Conservation (phyloP, 2,329 filamentous ascomycete genomes). For the Parastagonospora nodorum region DNA sequence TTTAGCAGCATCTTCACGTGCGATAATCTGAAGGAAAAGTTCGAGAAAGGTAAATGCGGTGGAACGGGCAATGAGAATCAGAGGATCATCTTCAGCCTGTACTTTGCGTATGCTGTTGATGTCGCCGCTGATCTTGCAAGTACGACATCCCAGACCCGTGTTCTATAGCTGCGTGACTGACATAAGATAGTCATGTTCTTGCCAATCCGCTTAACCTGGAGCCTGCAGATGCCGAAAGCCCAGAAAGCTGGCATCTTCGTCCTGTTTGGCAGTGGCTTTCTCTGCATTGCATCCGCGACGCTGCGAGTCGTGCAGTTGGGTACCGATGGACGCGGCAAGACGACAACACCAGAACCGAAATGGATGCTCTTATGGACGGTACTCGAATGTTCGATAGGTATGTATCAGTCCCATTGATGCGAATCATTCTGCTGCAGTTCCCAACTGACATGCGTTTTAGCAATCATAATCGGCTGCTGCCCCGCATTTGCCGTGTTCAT, state of each 20-base stretch:
- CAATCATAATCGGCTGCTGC: slow-evolving; percentile 19
- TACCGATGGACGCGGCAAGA: slow-evolving; percentile 16
- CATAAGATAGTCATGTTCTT: slow-evolving; percentile 40
- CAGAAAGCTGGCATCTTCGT: slow-evolving; percentile 41
- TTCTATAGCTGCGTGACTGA: neutral
- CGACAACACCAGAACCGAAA: slow-evolving; percentile 33
- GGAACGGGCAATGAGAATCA: slow-evolving; percentile 13
- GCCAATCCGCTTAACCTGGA: slow-evolving; percentile 44
- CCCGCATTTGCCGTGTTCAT: slow-evolving; percentile 13
- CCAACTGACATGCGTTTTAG: slow-evolving; percentile 5
- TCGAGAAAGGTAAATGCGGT: slow-evolving; percentile 34
- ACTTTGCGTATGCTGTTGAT: slow-evolving; percentile 42
- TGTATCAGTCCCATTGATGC: neutral
- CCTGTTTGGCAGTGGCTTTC: slow-evolving; percentile 22
- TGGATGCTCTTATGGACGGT: slow-evolving; percentile 45
- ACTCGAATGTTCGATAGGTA: slow-evolving; percentile 42
- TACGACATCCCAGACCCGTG: slow-evolving; percentile 5
- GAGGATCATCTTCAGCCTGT: slow-evolving; percentile 32
- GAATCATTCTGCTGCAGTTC: neutral
- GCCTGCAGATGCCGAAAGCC: slow-evolving; percentile 37
- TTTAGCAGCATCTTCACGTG: slow-evolving; percentile 45
- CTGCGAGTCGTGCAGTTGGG: slow-evolving; percentile 41
- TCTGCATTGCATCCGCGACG: slow-evolving; percentile 27
- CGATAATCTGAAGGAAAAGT: slow-evolving; percentile 44
- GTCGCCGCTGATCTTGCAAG: slow-evolving; percentile 42